A percentile compares a stretch with the other conserved stretches of the same genome.
These are phyloP conservation scores for Eucalyptus tenuipes DNA, from an alignment of 345 rosid species.

Conservation along the genomic window DNA sequence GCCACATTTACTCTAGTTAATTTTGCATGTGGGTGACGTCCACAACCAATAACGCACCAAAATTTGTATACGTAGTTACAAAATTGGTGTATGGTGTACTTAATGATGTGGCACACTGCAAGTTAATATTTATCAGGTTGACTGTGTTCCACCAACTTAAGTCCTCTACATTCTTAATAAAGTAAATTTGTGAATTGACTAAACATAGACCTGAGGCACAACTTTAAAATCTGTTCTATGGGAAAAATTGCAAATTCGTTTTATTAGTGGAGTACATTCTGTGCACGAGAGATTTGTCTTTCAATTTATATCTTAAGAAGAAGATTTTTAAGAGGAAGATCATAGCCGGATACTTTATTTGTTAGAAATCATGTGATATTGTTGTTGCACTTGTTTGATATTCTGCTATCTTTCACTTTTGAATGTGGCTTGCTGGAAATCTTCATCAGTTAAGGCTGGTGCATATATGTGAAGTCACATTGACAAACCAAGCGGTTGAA, in stretches of 20 bases:
- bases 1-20: neutral
- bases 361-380: neutral
- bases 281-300: neutral
- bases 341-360: neutral
- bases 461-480: slow-evolving; percentile 80
- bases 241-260: neutral
- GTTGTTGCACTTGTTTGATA: neutral
- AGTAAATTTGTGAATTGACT: neutral
- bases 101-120: neutral
- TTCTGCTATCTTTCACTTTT: neutral
- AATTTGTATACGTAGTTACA: neutral
- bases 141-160: neutral
- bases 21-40: neutral
- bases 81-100: neutral
- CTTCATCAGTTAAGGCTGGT: slow-evolving; percentile 50
- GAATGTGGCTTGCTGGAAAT: neutral
- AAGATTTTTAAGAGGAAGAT: neutral
- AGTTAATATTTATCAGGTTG: neutral
- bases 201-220: neutral
- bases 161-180: neutral
- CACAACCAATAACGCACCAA: neutral
- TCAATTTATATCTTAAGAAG: neutral
- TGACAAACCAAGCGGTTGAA: slow-evolving; percentile 72
- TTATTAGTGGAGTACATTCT: neutral
- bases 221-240: neutral